These are phyloP conservation scores for Davidsoniella virescens DNA, from an alignment of 2,329 filamentous ascomycete species.

Conservation along the genomic window DNA sequence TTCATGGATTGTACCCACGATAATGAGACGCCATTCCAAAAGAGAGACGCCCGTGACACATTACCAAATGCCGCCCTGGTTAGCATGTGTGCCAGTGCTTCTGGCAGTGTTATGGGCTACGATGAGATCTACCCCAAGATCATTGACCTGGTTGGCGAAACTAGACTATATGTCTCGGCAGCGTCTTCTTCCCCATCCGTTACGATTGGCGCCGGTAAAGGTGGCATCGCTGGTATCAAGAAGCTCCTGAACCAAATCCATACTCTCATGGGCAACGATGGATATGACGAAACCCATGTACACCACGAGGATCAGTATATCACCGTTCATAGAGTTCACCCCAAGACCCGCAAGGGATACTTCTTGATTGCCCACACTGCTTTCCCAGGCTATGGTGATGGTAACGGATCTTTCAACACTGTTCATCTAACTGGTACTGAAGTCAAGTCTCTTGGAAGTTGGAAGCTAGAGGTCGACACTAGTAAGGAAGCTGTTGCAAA, in stretches of 20 bases:
- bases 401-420: constrained; percentile 63
- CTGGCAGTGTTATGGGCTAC: constrained; percentile 93
- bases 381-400: constrained; percentile 77
- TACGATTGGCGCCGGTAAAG: constrained; percentile 52
- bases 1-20: constrained; percentile 99
- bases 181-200: constrained; percentile 47
- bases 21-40: constrained; percentile 91
- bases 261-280: constrained; percentile 85
- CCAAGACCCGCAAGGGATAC: constrained; percentile 79
- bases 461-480: constrained; percentile 81
- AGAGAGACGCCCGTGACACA: constrained; percentile 84
- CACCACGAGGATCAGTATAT: constrained; percentile 95
- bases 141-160: constrained; percentile 87
- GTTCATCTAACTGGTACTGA: constrained; percentile 72
- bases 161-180: constrained; percentile 61
- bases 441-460: constrained; percentile 73
- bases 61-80: constrained; percentile 87
- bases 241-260: constrained; percentile 91
- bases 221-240: constrained; percentile 80
- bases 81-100: constrained; percentile 87
- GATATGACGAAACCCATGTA: constrained; percentile 88
- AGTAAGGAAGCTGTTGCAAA: constrained; percentile 50
- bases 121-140: constrained; percentile 90
- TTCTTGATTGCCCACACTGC: constrained; percentile 94
- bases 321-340: constrained; percentile 89